Conservation (phyloP, 2,329 filamentous ascomycete species). For the Fusarium torreyae region DNA sequence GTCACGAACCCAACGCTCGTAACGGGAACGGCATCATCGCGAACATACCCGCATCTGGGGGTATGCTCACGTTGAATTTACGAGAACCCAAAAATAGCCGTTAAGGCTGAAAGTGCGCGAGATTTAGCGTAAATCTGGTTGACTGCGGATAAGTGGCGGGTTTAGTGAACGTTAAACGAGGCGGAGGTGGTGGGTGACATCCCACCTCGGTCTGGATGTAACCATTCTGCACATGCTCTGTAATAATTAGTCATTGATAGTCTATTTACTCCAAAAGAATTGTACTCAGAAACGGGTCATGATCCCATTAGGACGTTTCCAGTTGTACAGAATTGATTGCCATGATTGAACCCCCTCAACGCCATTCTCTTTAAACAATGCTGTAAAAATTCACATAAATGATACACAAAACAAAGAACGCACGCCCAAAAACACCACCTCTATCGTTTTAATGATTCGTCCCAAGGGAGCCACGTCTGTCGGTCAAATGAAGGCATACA, state of each 20-base stretch:
- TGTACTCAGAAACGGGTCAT: not conserved
- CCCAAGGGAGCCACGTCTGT: constrained; percentile 61
- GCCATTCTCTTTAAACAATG: constrained; percentile 17
- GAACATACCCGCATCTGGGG: constrained; percentile 9
- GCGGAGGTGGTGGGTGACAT: not conserved
- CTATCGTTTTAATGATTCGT: constrained; percentile 38
- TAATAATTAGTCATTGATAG: not conserved
- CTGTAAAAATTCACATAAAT: constrained; percentile 7
- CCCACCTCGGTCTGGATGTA: constrained; percentile 9
- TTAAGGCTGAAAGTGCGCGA: constrained; percentile 1
- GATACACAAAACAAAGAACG: constrained; percentile 5
- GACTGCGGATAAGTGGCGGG: constrained; percentile 8
- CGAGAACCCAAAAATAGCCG: constrained; percentile 15
- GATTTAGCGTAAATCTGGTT: not conserved
- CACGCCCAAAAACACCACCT: not conserved
- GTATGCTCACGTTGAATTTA: constrained; percentile 14
- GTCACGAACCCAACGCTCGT: too few relatives aligned
- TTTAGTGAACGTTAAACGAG: constrained; percentile 9
- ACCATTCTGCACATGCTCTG: constrained; percentile 10
- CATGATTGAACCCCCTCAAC: constrained; percentile 30
- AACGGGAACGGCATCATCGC: not conserved
- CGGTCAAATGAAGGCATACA: constrained; percentile 62
- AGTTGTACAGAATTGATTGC: not conserved
- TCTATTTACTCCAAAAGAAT: not conserved
- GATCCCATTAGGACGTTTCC: not conserved